These are phyloP conservation scores for Dothistroma septosporum DNA, from an alignment of 2,329 filamentous ascomycete species.

Conservation along the genomic window DNA sequence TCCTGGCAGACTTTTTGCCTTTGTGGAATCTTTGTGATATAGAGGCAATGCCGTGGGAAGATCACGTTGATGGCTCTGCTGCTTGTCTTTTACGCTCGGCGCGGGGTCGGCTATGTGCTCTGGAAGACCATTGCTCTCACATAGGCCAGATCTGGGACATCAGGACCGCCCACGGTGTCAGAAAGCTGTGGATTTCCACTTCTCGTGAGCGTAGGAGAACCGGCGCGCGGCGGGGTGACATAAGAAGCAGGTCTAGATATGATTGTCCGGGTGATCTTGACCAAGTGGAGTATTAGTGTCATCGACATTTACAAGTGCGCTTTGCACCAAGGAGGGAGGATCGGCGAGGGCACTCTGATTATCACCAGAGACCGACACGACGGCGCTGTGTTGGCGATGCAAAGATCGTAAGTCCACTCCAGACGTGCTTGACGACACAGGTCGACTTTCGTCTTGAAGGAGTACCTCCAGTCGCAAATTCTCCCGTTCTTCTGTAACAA, in stretches of 20 bases:
- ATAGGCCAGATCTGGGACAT: neutral
- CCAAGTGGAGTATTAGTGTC: neutral
- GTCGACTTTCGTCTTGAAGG: neutral
- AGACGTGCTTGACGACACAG: neutral
- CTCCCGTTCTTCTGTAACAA: neutral
- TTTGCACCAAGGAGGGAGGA: neutral
- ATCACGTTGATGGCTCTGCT: neutral
- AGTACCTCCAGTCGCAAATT: neutral
- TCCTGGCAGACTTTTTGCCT: neutral
- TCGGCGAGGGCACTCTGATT: neutral
- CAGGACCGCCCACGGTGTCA: no score
- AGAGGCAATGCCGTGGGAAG: neutral
- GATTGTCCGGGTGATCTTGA: neutral
- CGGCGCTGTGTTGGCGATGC: neutral
- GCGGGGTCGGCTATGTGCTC: neutral
- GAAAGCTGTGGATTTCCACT: no score
- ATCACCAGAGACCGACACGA: neutral
- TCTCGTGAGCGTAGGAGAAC: no score
- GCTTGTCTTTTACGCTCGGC: neutral
- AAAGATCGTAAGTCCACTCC: neutral
- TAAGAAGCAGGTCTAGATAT: neutral
- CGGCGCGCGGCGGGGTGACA: no score
- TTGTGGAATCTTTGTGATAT: neutral
- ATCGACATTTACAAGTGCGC: neutral
- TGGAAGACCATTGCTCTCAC: neutral